Conservation (phyloP, 106 monocot genomes). For the Phalaenopsis aphrodite region DNA sequence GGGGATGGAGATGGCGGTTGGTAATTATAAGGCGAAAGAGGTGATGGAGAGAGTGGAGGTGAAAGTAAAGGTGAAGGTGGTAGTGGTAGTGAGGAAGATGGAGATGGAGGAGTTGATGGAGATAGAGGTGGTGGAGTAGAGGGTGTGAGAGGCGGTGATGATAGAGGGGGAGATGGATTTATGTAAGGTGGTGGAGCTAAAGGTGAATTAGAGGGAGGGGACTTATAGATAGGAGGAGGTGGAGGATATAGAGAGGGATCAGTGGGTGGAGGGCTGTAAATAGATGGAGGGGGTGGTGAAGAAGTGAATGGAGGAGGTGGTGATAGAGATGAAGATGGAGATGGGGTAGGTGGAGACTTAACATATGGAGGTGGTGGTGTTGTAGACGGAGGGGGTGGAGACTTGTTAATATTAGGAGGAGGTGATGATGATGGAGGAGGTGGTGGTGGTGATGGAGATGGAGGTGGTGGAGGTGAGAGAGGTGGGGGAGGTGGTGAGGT, state of each 20-base stretch:
- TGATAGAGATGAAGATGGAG: not conserved
- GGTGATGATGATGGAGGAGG: not conserved
- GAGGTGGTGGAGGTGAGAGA: too few relatives aligned
- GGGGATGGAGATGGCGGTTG: conserved; percentile 7
- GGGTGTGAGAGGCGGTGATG: not conserved
- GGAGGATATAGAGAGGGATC: not conserved
- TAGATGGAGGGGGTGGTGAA: not conserved
- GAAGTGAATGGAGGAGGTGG: not conserved
- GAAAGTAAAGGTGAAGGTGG: not conserved
- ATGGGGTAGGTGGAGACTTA: not conserved
- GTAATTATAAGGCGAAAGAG: not conserved
- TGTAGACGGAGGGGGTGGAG: not conserved
- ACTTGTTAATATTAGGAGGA: not conserved
- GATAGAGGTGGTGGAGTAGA: not conserved
- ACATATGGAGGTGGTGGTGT: too few relatives aligned
- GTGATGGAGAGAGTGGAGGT: not conserved
- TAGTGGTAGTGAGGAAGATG: not conserved
- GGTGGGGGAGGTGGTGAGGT: too few relatives aligned
- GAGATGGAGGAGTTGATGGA: not conserved
- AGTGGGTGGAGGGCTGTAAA: too few relatives aligned
- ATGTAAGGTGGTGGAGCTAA: not conserved
- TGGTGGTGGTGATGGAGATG: not conserved
- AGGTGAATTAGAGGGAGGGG: not conserved
- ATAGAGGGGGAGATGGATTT: not conserved
- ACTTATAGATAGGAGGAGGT: not conserved